Conservation (phyloP, 2,329 filamentous ascomycete species). For the Ophiostoma himal-ulmi region DNA sequence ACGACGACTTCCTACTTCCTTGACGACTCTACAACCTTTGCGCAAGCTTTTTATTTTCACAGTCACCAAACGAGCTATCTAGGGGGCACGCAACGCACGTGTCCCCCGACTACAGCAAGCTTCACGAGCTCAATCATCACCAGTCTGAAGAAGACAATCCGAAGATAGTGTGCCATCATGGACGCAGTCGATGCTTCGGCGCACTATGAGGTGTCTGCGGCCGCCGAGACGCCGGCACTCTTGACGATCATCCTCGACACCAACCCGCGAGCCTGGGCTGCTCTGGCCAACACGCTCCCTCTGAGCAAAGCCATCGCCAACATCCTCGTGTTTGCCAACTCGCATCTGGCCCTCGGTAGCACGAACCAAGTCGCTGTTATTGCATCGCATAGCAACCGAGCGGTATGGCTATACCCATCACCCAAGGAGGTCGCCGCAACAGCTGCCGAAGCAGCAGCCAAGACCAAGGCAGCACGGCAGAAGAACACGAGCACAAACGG, state of each 20-base stretch:
- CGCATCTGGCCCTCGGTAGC: constrained; percentile 89
- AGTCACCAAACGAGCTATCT: not conserved
- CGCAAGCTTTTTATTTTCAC: not conserved
- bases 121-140: not conserved
- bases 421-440: constrained; percentile 68
- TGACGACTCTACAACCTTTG: not conserved
- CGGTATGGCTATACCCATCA: constrained; percentile 81
- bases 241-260: constrained; percentile 91
- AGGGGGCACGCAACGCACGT: constrained; percentile 9
- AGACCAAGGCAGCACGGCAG: not conserved
- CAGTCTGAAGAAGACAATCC: not conserved
- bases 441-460: constrained; percentile 39
- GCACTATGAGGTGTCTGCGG: constrained; percentile 52
- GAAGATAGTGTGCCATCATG: constrained; percentile 32
- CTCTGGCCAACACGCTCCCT: constrained; percentile 66
- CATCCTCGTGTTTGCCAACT: constrained; percentile 93
- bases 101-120: constrained; percentile 11
- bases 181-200: constrained; percentile 53
- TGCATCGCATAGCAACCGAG: constrained; percentile 79
- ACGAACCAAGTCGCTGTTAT: constrained; percentile 88
- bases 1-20: not conserved
- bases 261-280: constrained; percentile 85
- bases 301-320: constrained; percentile 79
- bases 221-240: constrained; percentile 65
- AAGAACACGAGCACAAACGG: constrained; percentile 23